Percentiles rank a stretch among this genome's conserved stretches.
These are phyloP conservation scores for Phytophthora pisi DNA, from an alignment of 352 stramenopile genomes.

Conservation along the genomic window DNA sequence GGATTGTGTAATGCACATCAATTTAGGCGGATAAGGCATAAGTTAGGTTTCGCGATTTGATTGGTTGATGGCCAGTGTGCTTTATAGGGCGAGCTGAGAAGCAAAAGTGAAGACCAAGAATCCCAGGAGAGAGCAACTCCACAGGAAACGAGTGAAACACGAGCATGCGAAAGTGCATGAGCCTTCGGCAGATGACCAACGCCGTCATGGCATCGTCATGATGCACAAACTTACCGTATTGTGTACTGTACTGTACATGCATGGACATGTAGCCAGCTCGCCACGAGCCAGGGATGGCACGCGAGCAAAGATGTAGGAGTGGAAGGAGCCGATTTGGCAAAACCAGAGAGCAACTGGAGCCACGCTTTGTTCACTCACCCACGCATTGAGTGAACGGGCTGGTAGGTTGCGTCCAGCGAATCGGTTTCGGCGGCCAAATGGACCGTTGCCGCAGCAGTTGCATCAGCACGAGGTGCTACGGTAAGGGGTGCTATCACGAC, in stretches of 20 bases:
- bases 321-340: background rate
- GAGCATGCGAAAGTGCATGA: background rate
- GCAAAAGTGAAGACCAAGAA: background rate
- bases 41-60: background rate
- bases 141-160: background rate
- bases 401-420: background rate
- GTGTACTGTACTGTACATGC: too few species aligned
- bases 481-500: too few species aligned
- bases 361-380: background rate
- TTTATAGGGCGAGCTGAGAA: background rate
- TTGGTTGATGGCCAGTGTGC: background rate
- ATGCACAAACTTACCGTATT: background rate
- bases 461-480: background rate
- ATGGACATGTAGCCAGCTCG: background rate
- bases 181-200: background rate
- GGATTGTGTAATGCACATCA: background rate
- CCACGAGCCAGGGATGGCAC: background rate
- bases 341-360: background rate
- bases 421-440: conserved; percentile 3
- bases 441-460: background rate
- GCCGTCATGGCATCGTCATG: background rate
- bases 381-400: background rate
- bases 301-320: background rate
- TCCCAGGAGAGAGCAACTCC: too few species aligned
- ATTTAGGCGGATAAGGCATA: background rate